Base-by-base conservation (phyloP, 176 grass and related monocot genomes). In the Rhynchospora pubera region DNA sequence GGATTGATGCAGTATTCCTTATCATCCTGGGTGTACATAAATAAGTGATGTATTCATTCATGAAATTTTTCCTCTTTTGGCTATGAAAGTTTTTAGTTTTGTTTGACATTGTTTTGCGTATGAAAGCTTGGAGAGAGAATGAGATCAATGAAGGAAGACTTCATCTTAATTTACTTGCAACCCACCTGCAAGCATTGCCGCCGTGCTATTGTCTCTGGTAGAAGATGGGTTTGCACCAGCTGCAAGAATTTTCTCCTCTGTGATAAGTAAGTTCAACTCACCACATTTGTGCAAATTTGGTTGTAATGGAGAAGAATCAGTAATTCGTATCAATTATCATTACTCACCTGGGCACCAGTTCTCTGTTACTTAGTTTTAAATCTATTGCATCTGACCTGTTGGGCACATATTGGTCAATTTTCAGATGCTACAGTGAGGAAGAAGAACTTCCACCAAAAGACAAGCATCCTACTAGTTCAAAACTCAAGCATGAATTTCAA, bases 241-340 rank as follows among this genome's bases (percentile, higher is more conserved):
- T 98, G 92, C 89, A 98, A 94, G 83, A 98, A 90, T 15, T 94
- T 98, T 70, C 89, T 87, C 80, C 92, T 98, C 7, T 98, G 96
- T 87, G 83, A 91, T 51, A 75, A 87, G 95, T 98, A 93, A 89
- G 90, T 18, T 77, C 76, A 59, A 55, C 26, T 22, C 72, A 19
- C 10, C 21, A 74, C 32, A 28, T 4, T 14, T 66, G 13, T 66
- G 28, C 13, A 66, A 66, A 66, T 66, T 5, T 58, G 56, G 13
- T 39, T 66, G 63, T 66, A 34, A 14, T 30, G 6, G 30, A 30
- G 1, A 39, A 34, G 28, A 12, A 34, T 4, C 14, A 66, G 28
- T 39, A 1, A 26, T 14, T 26, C 32, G 51, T 50, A 74, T 23
- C 18, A 24, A 74, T 74, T 48, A 51, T 73, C 19, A 14, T 73